Percentiles rank a stretch among this genome's conserved stretches.
phyloP scores from a whole-genome alignment of 306 rosid genomes.

The Cucumis melo region DNA sequence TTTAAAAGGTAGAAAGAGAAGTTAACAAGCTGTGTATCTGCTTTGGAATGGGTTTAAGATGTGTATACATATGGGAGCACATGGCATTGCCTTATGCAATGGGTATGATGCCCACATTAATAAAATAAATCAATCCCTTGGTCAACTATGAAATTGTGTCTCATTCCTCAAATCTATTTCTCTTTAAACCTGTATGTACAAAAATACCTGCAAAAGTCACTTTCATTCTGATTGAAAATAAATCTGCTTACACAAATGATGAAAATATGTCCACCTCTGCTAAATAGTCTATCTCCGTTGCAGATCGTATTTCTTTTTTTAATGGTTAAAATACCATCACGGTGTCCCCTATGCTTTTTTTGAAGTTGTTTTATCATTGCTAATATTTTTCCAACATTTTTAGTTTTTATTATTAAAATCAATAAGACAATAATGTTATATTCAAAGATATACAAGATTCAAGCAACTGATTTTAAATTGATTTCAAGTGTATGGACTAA shows the following conservation, averaged over 20 bases:
- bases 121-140: background rate
- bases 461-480: too few relatives aligned
- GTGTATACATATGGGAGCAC: conserved; percentile 1
- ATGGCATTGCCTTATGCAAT: background rate
- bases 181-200: too few relatives aligned
- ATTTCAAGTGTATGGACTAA: too few relatives aligned
- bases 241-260: background rate
- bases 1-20: background rate
- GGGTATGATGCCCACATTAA: background rate
- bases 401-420: too few relatives aligned
- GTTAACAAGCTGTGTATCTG: background rate
- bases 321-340: too few relatives aligned
- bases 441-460: too few relatives aligned
- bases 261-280: background rate
- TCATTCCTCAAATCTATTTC: background rate
- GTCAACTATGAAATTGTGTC: background rate
- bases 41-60: background rate
- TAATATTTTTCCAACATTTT: too few relatives aligned
- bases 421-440: too few relatives aligned
- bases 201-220: background rate
- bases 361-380: too few relatives aligned
- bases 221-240: background rate
- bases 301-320: background rate
- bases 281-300: background rate
- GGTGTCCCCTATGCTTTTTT: too few relatives aligned